A percentile compares a stretch with the other conserved stretches of the same genome.
These are phyloP conservation scores for Cladosporium sphaerospermum DNA, from an alignment of 2,329 filamentous ascomycete species.

Conservation along the genomic window DNA sequence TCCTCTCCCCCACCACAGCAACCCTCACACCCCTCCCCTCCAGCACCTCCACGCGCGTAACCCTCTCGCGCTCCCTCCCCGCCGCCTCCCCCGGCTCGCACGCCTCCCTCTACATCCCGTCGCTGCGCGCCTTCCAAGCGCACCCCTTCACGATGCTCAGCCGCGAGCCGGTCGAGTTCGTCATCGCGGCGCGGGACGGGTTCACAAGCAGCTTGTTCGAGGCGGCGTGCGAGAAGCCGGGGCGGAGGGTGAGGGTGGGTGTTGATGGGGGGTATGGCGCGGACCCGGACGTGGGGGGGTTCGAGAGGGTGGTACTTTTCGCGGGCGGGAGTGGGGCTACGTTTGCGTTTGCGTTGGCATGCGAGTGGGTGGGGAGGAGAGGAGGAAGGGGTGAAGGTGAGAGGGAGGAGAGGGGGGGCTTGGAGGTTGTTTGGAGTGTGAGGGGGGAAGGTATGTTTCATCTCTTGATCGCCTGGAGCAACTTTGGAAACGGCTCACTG, in stretches of 20 bases:
- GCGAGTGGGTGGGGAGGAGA: constrained; percentile 37
- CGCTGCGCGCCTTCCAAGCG: constrained; percentile 14
- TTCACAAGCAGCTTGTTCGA: constrained; percentile 19
- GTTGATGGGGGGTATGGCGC: constrained; percentile 27
- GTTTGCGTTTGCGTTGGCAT: constrained; percentile 51
- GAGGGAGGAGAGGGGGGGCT: constrained; percentile 40
- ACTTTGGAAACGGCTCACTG: background rate
- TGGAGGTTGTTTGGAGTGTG: constrained; percentile 37
- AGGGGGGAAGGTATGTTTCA: constrained; percentile 11
- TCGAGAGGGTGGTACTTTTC: constrained; percentile 53
- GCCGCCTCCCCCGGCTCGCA: constrained; percentile 17
- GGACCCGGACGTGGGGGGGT: constrained; percentile 42
- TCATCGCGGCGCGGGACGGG: constrained; percentile 18
- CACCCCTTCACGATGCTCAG: constrained; percentile 23
- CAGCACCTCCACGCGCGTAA: constrained; percentile 17
- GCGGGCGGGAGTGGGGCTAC: constrained; percentile 57
- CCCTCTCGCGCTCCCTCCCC: constrained; percentile 13
- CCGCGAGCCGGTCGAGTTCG: constrained; percentile 15
- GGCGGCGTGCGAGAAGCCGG: constrained; percentile 15
- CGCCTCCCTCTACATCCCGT: constrained; percentile 22
- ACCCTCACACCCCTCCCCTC: constrained; percentile 18
- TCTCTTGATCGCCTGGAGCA: background rate
- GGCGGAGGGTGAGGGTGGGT: constrained; percentile 13
- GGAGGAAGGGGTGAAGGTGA: constrained; percentile 13
- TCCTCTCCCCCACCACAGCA: constrained; percentile 14